Evolutionary conservation across 2,329 filamentous ascomycete species (phyloP).

Genomic region (Sarocladium brachiariae): DNA sequence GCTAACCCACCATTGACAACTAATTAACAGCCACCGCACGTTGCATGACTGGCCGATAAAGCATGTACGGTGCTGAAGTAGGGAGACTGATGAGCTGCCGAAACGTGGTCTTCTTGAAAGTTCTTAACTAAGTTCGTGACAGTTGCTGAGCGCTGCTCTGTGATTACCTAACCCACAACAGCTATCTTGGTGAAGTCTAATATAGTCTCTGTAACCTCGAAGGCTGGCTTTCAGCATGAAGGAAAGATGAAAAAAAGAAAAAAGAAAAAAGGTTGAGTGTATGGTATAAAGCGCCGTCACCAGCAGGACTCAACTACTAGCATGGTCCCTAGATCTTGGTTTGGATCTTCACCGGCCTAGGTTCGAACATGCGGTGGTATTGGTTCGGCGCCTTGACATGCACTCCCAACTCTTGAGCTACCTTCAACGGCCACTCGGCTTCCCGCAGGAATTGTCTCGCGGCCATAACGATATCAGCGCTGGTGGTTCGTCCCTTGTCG

Average conservation of each 20-base stretch:
- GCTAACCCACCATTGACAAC: not conserved
- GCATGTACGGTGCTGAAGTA: not conserved
- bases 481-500: slow-evolving; percentile 29
- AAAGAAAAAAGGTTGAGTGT: not conserved
- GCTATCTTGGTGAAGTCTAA: too few species aligned
- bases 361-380: slow-evolving; percentile 26
- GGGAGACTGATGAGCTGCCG: not conserved
- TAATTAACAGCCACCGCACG: not conserved
- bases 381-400: slow-evolving; percentile 68
- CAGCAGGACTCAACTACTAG: not conserved
- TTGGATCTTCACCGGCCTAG: not conserved
- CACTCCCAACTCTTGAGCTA: slow-evolving; percentile 65
- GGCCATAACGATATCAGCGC: slow-evolving; percentile 65
- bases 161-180: too few species aligned
- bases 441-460: slow-evolving; percentile 77
- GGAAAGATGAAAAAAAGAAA: too few species aligned
- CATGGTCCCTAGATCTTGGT: not conserved
- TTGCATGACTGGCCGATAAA: not conserved
- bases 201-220: too few species aligned
- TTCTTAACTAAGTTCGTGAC: not conserved
- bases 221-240: too few species aligned
- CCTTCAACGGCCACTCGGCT: slow-evolving; percentile 67
- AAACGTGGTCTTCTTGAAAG: not conserved
- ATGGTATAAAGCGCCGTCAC: not conserved
- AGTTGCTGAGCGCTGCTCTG: too few species aligned